Conservation (phyloP, 1,284 basidiomycete species). For the Naganishia sp. region DNA sequence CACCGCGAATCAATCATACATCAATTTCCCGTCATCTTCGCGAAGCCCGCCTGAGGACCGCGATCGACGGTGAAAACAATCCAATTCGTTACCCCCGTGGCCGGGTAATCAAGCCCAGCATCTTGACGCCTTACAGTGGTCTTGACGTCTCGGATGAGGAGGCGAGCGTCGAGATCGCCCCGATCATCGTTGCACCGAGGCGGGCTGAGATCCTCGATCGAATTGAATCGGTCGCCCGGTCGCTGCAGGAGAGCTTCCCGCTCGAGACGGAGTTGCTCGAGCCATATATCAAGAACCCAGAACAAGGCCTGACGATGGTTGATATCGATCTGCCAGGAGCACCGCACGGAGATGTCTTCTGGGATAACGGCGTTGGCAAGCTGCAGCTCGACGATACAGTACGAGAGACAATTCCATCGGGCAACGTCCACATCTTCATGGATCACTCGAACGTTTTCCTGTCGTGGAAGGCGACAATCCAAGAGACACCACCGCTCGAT, state of each 20-base stretch:
- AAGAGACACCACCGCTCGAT: slow-evolving; percentile 10
- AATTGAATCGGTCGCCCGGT: slow-evolving; percentile 19
- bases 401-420: slow-evolving; percentile 41
- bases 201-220: slow-evolving; percentile 10
- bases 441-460: slow-evolving; percentile 81
- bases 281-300: slow-evolving; percentile 17
- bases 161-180: neutral
- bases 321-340: neutral
- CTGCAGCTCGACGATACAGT: slow-evolving; percentile 37
- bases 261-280: slow-evolving; percentile 14
- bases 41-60: neutral
- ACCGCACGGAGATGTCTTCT: slow-evolving; percentile 40
- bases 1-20: slow-evolving; percentile 4
- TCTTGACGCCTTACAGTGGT: neutral
- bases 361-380: slow-evolving; percentile 44
- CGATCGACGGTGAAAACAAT: slow-evolving; percentile 19
- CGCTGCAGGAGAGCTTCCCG: slow-evolving; percentile 25
- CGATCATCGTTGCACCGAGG: neutral
- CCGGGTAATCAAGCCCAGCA: slow-evolving; percentile 3
- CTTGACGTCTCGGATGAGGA: slow-evolving; percentile 7
- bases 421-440: slow-evolving; percentile 76
- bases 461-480: slow-evolving; percentile 20
- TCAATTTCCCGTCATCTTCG: slow-evolving; percentile 11
- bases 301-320: slow-evolving; percentile 5
- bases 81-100: slow-evolving; percentile 31